Conservation (phyloP, 768 basidiomycete genomes). For the Psilocybe cyanescens region DNA sequence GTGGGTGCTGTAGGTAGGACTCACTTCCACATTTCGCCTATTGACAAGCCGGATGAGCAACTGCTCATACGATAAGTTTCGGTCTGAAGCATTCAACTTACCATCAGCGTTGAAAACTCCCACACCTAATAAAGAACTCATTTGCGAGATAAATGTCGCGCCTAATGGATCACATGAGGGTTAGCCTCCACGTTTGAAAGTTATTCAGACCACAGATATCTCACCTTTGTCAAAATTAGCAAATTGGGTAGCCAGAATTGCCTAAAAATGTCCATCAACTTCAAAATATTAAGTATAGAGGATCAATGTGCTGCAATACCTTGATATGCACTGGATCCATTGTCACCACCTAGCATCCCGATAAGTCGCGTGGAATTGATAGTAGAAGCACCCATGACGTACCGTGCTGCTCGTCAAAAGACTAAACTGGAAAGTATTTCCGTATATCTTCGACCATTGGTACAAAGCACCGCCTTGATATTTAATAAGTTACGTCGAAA, state of each 20-base stretch:
- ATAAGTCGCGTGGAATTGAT: neutral
- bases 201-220: too few relatives aligned
- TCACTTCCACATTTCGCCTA: slow-evolving; percentile 72
- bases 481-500: too few relatives aligned
- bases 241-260: slow-evolving; percentile 53
- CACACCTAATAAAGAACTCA: slow-evolving; percentile 47
- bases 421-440: neutral
- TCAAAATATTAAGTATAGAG: neutral
- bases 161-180: slow-evolving; percentile 16
- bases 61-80: too few relatives aligned
- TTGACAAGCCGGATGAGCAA: slow-evolving; percentile 4
- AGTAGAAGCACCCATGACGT: neutral
- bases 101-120: slow-evolving; percentile 68
- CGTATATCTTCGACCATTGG: neutral
- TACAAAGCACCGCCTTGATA: neutral
- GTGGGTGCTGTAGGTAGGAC: slow-evolving; percentile 14
- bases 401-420: slow-evolving; percentile 1
- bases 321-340: slow-evolving; percentile 4
- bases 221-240: slow-evolving; percentile 48
- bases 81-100: slow-evolving; percentile 19
- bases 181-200: neutral
- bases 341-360: neutral
- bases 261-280: slow-evolving; percentile 20
- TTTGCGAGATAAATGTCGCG: slow-evolving; percentile 23
- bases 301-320: neutral